These are phyloP conservation scores for Seminavis robusta DNA, from an alignment of 108 stramenopile genomes.

Conservation along the genomic window DNA sequence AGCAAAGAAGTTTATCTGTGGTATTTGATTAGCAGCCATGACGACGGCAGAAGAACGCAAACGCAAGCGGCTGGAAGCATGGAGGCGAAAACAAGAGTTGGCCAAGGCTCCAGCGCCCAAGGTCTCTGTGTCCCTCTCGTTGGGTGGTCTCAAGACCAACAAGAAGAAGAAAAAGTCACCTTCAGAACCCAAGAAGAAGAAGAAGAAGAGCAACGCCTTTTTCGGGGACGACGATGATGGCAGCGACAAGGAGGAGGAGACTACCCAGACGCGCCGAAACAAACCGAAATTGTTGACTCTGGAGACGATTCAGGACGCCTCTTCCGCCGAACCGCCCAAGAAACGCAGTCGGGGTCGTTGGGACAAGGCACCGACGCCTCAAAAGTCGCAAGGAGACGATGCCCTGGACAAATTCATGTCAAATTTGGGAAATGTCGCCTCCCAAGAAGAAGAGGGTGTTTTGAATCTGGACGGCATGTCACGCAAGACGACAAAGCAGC, in stretches of 20 bases:
- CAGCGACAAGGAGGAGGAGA: slow-evolving; percentile 12
- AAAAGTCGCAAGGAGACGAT: slow-evolving; percentile 44
- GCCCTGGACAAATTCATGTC: slow-evolving; percentile 85
- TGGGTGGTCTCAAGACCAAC: slow-evolving; percentile 2
- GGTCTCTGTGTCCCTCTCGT: slow-evolving; percentile 23
- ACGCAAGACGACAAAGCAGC: slow-evolving; percentile 13
- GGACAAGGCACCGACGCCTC: not conserved
- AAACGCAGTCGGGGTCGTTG: not conserved
- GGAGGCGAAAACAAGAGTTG: slow-evolving; percentile 55
- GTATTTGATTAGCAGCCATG: not conserved
- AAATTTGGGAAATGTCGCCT: slow-evolving; percentile 52
- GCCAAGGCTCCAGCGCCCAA: slow-evolving; percentile 14
- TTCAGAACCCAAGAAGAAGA: slow-evolving; percentile 15
- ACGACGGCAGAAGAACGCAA: slow-evolving; percentile 72
- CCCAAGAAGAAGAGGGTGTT: slow-evolving; percentile 9
- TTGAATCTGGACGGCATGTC: slow-evolving; percentile 31
- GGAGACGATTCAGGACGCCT: not conserved
- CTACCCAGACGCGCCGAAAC: slow-evolving; percentile 1
- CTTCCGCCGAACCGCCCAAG: not conserved
- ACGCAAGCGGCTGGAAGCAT: slow-evolving; percentile 80
- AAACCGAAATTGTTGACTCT: not conserved
- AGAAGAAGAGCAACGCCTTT: slow-evolving; percentile 13
- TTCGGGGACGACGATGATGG: slow-evolving; percentile 12
- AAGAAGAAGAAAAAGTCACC: slow-evolving; percentile 20
- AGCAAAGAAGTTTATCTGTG: too few relatives aligned